A percentile compares a stretch with the other conserved stretches of the same genome.
These are phyloP conservation scores for Crotalaria pallida DNA, from an alignment of 306 rosid species.

Conservation along the genomic window DNA sequence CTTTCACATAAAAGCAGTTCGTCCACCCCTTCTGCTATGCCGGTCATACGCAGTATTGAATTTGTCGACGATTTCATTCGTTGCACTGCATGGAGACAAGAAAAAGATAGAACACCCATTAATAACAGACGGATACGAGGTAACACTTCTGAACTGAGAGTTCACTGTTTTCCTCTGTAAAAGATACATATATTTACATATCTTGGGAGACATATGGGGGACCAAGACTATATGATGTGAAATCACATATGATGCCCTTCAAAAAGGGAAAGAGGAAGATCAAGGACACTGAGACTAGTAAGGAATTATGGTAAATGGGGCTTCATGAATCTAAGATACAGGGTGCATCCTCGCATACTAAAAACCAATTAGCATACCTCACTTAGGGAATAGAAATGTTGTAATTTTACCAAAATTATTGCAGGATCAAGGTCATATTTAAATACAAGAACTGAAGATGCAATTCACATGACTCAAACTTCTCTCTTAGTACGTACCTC, in stretches of 20 bases:
- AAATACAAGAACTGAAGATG: not conserved
- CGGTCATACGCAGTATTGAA: constrained; percentile 88
- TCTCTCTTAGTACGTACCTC: not conserved
- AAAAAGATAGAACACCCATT: not conserved
- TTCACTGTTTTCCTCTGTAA: not conserved
- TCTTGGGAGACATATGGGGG: not conserved
- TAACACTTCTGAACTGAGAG: not conserved
- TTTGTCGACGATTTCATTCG: constrained; percentile 74
- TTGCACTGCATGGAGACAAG: constrained; percentile 28
- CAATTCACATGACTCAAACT: not conserved
- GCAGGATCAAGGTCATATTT: not conserved
- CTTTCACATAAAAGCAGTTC: constrained; percentile 76
- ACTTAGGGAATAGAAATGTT: not conserved
- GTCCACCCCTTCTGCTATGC: constrained; percentile 89
- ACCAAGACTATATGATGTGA: not conserved
- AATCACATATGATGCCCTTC: not conserved
- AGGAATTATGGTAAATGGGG: not conserved
- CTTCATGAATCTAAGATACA: not conserved
- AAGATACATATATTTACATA: not conserved
- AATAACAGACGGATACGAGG: constrained; percentile 1
- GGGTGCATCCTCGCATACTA: not conserved
- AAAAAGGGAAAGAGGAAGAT: not conserved
- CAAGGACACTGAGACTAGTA: not conserved
- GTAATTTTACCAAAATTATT: not conserved
- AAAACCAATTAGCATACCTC: not conserved